Evolutionary conservation across 345 rosid genomes (phyloP).

Genomic region (Bruguiera sexangula): DNA sequence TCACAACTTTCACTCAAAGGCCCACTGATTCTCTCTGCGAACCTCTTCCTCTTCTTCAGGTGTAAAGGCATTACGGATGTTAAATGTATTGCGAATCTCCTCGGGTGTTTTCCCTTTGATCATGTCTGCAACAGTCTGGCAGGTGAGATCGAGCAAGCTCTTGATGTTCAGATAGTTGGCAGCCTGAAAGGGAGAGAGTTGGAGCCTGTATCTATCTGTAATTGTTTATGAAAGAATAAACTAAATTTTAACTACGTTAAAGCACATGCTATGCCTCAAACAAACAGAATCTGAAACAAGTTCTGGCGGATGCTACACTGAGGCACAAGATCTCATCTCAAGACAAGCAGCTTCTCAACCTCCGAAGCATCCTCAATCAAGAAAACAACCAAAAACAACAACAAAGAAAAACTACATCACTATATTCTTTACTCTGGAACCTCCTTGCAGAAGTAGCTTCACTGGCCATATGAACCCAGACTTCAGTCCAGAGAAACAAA

Average conservation of each 20-base stretch:
- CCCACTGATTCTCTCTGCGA: slow-evolving; percentile 29
- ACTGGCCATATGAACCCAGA: too few species aligned
- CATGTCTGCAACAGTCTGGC: slow-evolving; percentile 26
- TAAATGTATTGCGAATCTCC: slow-evolving; percentile 16
- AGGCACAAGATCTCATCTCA: too few species aligned
- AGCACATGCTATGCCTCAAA: neutral
- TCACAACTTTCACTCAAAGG: slow-evolving; percentile 11
- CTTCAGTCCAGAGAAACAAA: too few species aligned
- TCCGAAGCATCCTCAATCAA: too few species aligned
- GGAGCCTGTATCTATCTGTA: neutral
- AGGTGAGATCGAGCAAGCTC: slow-evolving; percentile 25
- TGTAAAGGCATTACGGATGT: slow-evolving; percentile 19
- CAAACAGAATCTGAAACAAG: neutral
- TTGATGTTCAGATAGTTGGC: slow-evolving; percentile 25
- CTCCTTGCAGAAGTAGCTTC: too few species aligned
- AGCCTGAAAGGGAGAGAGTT: slow-evolving; percentile 12
- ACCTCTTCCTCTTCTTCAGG: slow-evolving; percentile 23
- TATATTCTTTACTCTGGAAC: too few species aligned
- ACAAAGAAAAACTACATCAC: too few species aligned
- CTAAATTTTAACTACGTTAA: neutral
- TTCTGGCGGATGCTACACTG: too few species aligned
- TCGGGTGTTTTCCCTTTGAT: slow-evolving; percentile 21
- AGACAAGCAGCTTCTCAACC: too few species aligned
- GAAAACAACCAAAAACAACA: too few species aligned
- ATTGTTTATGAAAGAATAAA: neutral